A percentile compares a stretch with the other conserved stretches of the same genome.
These are phyloP conservation scores for Hypholoma fasciculare DNA, from an alignment of 768 basidiomycete species.

Conservation along the genomic window DNA sequence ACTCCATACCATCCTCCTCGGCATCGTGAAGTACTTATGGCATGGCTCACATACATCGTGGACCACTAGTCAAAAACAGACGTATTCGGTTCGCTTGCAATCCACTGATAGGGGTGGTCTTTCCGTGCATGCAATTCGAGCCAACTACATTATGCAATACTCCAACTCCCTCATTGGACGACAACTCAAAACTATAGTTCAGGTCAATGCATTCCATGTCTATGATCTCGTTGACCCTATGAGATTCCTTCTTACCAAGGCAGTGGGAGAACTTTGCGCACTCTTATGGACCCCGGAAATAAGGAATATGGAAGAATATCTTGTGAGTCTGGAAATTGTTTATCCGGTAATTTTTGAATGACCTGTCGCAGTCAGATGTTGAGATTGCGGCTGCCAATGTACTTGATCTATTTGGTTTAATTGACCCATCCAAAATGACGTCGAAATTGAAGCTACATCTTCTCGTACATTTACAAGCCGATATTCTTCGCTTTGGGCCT, in stretches of 20 bases:
- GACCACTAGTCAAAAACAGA: constrained; percentile 16
- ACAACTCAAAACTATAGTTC: constrained; percentile 39
- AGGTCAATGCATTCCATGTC: constrained; percentile 36
- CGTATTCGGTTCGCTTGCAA: constrained; percentile 28
- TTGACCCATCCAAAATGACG: constrained; percentile 36
- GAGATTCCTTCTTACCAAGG: constrained; percentile 27
- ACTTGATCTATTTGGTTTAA: constrained; percentile 27
- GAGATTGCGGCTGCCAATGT: constrained; percentile 31
- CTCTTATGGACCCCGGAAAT: constrained; percentile 45
- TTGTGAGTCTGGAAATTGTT: constrained; percentile 16
- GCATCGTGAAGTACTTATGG: constrained; percentile 39
- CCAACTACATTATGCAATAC: constrained; percentile 43
- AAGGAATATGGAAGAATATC: constrained; percentile 32
- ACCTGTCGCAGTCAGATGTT: constrained; percentile 3
- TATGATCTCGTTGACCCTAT: constrained; percentile 26
- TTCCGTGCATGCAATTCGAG: constrained; percentile 32
- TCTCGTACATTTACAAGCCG: constrained; percentile 29
- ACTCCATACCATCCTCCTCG: constrained; percentile 37
- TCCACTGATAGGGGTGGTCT: constrained; percentile 21
- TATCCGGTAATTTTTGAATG: background rate
- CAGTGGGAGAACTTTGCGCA: constrained; percentile 32
- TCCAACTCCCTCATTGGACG: constrained; percentile 39
- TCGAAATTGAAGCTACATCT: constrained; percentile 37
- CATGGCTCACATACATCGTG: constrained; percentile 22
- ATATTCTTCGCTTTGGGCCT: constrained; percentile 29